Base-by-base conservation (phyloP, 106 monocot species). In the Apostasia shenzhenica region DNA sequence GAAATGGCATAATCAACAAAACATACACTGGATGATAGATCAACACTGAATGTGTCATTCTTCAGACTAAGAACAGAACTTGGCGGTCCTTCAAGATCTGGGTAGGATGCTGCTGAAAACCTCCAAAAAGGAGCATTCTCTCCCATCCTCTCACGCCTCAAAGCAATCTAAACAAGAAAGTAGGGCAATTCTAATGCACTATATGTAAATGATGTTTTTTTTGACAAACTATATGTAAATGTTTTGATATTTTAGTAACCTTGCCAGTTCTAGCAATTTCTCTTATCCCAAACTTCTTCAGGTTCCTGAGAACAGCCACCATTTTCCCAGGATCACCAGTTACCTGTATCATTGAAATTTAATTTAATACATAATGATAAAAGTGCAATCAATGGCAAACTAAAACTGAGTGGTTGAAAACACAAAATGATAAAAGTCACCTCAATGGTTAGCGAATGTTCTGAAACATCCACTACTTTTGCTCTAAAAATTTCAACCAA, bases 261-360 rank as follows among this genome's bases (percentile, higher is more conserved):
- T 91, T 95, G 69, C 95, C 88, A 65, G 91, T 95, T 88, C 95
- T 88, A 54, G 95, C 91, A 77, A 95, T 91, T 82, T 97, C 95
- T 81, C 52, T 84, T 57, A 97, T 89, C 52, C 95, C 89, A 81
- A 97, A 97, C 69, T 95, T 95, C 61, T 68, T 83, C 43, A 95
- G 77, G 54, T 77, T 95, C 63, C 81, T 86, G 65, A 80, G 81
- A 65, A 95, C 88, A 40, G 91, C 91, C 66, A 70, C 83, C 10
- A 95, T 84, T 70, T 95, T 95, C n/a, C 95, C 95, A 75, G 95
- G 95, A 86, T 95, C 95, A 70, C 95, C 95, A 69, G 91, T 81
- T 62, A 95, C 91, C 95, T 95, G 67, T 63, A 78, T 65, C 54
- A 43, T 59, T 75, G 70, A 48, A 45, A 70, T 41, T 66, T 64